Base-by-base conservation (phyloP, 441 rosid species). In the Breynia disticha region DNA sequence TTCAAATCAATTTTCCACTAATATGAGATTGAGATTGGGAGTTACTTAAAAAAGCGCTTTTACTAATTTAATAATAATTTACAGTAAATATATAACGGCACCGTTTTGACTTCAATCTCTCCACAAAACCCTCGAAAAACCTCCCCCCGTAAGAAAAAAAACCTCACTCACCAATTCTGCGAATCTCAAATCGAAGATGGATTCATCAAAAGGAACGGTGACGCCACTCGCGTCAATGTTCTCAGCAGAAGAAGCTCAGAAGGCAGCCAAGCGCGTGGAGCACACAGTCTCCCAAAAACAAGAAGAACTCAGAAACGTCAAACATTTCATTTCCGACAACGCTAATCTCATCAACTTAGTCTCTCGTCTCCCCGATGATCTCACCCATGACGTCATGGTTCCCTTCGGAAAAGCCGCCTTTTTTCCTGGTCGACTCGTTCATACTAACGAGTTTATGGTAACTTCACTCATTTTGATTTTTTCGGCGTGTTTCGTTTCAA, bases 391-490 rank as follows among this genome's bases (percentile, higher is more conserved):
- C 51, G 61, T 87, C 60, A 85, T 85, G 95, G 93, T 85, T 67
- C 96, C 94, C 0, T 87, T 85, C 17, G 94, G 96, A 35, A 87
- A 86, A 77, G 72, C 75, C 16, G 95, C 91, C 3, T 86, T 87
- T 61, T 83, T 91, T 52, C 95, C 98, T 19, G 94, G 95, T 46
- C 84, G 83, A 51, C 69, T 91, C 67, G 59, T 86, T 12, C 98
- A 91, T 65, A 87, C 95, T 19, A 91, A 91, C 62, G 98, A 91
- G 77, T 76, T 72, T 61, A 47, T 78, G 87, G 95, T 91, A 79
- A 18, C 5, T 37, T 16, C 56, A 32, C 16, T 14, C 13, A 16
- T 12, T 13, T 19, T 39, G 19, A 38, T 22, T 19, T 54, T 39
- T 39, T 37, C 9, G 4, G 17, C 8, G 20, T 43, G 17, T 17